Base-by-base conservation (phyloP, 768 basidiomycete species). In the Russula brevipes region DNA sequence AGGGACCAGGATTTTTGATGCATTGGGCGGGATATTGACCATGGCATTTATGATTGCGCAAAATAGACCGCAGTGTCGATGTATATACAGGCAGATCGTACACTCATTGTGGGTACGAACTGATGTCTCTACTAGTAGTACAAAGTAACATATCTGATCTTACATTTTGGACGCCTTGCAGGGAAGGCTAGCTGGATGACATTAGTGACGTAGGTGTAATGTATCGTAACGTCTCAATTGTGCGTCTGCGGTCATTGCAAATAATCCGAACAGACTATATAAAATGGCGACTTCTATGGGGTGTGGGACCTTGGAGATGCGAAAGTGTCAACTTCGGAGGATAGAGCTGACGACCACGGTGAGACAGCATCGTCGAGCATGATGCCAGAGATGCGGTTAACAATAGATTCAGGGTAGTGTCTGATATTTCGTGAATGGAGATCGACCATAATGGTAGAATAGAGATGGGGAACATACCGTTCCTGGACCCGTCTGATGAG, bases 381-480 rank as follows among this genome's bases (percentile, higher is more conserved):
- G 72, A 91, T 88, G 12, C 88, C 88, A 59, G 87, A 84, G 65
- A 92, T 90, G 50, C 89, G 85, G 71, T 85, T 85, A 70, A 82
- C 87, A 59, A 91, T 89, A 9, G 88, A 89, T 53, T 84, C 83
- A 4, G 89, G 89, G 74, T 87, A 91, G 75, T 83, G 80, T 73
- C 88, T 89, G 57, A 4, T 60, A 54, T 54, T 30, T 54, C 36
- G 50, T 70, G 36, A 73, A 62, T 62, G 16, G 53, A 53, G 51
- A 42, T 36, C 19, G 31, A 7, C 47, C 41, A n/a, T 31, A 50
- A 55, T 16, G 24, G 1, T 24, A 24, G 24, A 24, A 24, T 24
- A 24, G 24, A 24, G 6, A 39, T 5, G 5, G 46, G 8, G n/a
- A 31, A 35, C 83, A 38, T 67, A 88, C 87, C 92, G 82, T 70